Conservation (phyloP, 2,329 filamentous ascomycete genomes). For the Aureobasidium lini region DNA sequence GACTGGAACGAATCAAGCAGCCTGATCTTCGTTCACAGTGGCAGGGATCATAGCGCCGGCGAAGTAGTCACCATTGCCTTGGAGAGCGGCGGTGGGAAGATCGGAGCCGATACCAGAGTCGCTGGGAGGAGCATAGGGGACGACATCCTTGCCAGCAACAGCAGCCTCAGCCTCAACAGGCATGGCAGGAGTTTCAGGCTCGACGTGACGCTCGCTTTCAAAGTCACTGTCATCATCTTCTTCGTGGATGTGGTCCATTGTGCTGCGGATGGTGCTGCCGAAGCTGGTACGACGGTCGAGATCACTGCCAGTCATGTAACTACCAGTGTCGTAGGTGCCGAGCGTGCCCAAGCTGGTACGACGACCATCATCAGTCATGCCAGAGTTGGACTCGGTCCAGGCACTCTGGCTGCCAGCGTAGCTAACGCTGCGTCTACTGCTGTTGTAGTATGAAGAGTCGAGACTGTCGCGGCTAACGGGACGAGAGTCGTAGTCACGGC, state of each 20-base stretch:
- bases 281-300: slow-evolving; percentile 38
- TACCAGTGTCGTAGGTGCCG: slow-evolving; percentile 41
- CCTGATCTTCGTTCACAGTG: background rate
- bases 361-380: slow-evolving; percentile 23
- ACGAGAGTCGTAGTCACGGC: slow-evolving; percentile 9
- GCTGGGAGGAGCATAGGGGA: slow-evolving; percentile 27
- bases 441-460: slow-evolving; percentile 8
- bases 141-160: slow-evolving; percentile 16
- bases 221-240: slow-evolving; percentile 18
- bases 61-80: slow-evolving; percentile 13
- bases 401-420: slow-evolving; percentile 23
- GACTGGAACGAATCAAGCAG: background rate
- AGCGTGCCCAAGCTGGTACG: slow-evolving; percentile 36
- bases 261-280: slow-evolving; percentile 32
- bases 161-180: slow-evolving; percentile 14
- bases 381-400: slow-evolving; percentile 16
- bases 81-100: slow-evolving; percentile 26
- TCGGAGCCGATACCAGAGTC: slow-evolving; percentile 34
- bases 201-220: slow-evolving; percentile 12
- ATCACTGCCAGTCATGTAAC: slow-evolving; percentile 43
- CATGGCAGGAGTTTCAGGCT: slow-evolving; percentile 12
- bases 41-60: background rate
- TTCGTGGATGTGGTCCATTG: slow-evolving; percentile 21
- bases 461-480: slow-evolving; percentile 12
- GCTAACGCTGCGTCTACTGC: slow-evolving; percentile 17